These are phyloP conservation scores for Fusarium fracticaudum DNA, from an alignment of 2,329 filamentous ascomycete genomes.

Conservation along the genomic window DNA sequence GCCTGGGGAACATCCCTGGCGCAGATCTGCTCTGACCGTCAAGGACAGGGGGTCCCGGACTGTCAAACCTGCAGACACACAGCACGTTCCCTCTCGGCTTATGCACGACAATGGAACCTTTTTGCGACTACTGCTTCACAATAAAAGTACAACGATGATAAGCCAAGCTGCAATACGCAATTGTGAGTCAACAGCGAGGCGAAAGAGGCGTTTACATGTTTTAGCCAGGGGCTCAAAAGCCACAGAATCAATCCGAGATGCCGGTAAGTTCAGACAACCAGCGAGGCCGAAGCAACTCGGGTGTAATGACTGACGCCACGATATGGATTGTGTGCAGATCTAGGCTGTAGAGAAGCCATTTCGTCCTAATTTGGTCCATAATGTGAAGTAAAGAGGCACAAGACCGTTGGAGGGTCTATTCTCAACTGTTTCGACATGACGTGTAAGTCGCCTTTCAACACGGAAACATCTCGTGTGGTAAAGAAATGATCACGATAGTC, in stretches of 20 bases:
- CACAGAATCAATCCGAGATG: background rate
- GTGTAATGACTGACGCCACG: constrained; percentile 19
- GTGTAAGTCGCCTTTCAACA: background rate
- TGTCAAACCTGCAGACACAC: constrained; percentile 32
- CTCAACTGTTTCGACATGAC: background rate
- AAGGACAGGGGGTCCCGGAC: constrained; percentile 23
- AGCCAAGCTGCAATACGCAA: background rate
- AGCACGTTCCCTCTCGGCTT: constrained; percentile 23
- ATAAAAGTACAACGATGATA: background rate
- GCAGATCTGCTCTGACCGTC: constrained; percentile 24
- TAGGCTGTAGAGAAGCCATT: background rate
- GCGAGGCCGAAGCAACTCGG: constrained; percentile 2
- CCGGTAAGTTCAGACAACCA: background rate
- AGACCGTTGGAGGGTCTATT: background rate
- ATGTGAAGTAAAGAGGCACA: background rate
- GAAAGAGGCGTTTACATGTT: constrained; percentile 7
- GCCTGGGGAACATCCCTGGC: constrained; percentile 20
- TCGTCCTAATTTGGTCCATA: background rate
- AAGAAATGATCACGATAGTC: background rate
- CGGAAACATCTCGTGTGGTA: background rate
- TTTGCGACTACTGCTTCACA: background rate
- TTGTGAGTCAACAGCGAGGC: background rate
- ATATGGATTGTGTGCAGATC: background rate
- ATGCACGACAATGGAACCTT: constrained; percentile 7
- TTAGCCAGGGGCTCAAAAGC: background rate